Evolutionary conservation across 2,329 filamentous ascomycete species (phyloP).

Genomic region (Aspergillus nomiae): DNA sequence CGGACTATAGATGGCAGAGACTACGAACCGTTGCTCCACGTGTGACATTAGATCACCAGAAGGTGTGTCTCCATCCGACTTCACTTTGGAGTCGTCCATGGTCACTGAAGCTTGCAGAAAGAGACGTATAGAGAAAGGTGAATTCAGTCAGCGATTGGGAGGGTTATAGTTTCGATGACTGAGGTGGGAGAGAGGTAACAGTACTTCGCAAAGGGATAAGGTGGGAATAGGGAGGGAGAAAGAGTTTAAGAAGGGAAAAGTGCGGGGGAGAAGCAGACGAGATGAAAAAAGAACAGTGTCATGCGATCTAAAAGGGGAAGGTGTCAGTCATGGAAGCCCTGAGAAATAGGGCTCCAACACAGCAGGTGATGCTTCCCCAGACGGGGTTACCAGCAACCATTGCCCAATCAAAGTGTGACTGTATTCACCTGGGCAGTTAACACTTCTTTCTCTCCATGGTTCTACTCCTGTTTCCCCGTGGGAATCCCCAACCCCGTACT

Average conservation of each 20-base stretch:
- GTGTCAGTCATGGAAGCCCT: background rate
- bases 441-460: background rate
- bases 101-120: conserved; percentile 1
- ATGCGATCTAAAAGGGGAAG: conserved; percentile 1
- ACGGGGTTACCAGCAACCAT: background rate
- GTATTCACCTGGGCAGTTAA: background rate
- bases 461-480: background rate
- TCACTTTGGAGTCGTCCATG: conserved; percentile 18
- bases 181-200: background rate
- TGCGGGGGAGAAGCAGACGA: background rate
- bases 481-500: background rate
- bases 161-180: background rate
- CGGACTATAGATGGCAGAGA: background rate
- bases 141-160: background rate
- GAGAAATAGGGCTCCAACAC: conserved; percentile 7
- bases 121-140: background rate
- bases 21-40: conserved; percentile 17
- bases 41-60: conserved; percentile 1
- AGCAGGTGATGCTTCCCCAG: conserved; percentile 5
- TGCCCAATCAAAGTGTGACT: background rate
- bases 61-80: conserved; percentile 7
- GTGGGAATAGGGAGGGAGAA: background rate
- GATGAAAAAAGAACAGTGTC: conserved; percentile 1
- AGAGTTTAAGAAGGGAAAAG: background rate
- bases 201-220: background rate